Evolutionary conservation across 768 basidiomycete species (phyloP).

Genomic region (Thelephora ganbajun): DNA sequence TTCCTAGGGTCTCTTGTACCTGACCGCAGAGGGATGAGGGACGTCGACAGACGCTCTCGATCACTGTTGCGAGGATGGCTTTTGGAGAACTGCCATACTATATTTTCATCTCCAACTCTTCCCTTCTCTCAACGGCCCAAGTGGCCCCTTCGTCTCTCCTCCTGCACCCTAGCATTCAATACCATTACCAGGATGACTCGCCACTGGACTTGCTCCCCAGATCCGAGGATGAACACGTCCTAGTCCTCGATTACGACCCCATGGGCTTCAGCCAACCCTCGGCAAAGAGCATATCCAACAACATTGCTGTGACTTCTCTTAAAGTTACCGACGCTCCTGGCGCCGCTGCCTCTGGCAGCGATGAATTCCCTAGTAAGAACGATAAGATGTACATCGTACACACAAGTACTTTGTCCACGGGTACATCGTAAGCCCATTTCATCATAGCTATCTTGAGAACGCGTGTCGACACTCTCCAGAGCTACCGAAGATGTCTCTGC

Average conservation of each 20-base stretch:
- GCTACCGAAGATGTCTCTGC: conserved; percentile 24
- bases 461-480: background rate
- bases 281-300: conserved; percentile 35
- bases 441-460: background rate
- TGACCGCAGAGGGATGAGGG: too few species aligned
- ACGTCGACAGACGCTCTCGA: too few species aligned
- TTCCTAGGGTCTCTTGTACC: too few species aligned
- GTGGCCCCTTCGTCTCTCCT: conserved; percentile 23
- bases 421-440: conserved; percentile 30
- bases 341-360: conserved; percentile 30
- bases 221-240: conserved; percentile 50
- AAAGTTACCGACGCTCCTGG: conserved; percentile 65
- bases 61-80: too few species aligned
- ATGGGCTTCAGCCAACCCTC: conserved; percentile 21
- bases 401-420: conserved; percentile 30
- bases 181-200: conserved; percentile 71
- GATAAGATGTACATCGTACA: conserved; percentile 68
- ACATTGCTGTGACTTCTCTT: conserved; percentile 39
- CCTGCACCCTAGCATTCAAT: conserved; percentile 61
- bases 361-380: conserved; percentile 29
- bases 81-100: conserved; percentile 35
- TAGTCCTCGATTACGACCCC: conserved; percentile 62
- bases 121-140: conserved; percentile 26
- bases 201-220: conserved; percentile 51
- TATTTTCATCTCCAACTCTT: conserved; percentile 49